Percentiles rank a stretch among this genome's conserved stretches.
These are phyloP conservation scores for Purshia tridentata DNA, from an alignment of 306 rosid species.

Conservation along the genomic window DNA sequence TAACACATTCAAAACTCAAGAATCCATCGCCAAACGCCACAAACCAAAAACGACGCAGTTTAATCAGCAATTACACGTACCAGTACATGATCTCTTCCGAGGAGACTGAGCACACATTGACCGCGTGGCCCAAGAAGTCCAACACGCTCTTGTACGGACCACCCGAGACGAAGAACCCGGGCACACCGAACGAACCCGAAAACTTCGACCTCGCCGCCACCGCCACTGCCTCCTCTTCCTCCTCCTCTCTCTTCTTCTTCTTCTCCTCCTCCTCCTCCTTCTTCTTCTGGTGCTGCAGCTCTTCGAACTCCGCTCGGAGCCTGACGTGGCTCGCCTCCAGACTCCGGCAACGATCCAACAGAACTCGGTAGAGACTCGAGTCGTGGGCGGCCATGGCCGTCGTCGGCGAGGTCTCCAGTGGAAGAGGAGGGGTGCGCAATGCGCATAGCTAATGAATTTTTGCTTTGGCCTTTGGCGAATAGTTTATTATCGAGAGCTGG, in stretches of 20 bases:
- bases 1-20: background rate
- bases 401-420: conserved; percentile 34
- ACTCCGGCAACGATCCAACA: conserved; percentile 49
- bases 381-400: conserved; percentile 34
- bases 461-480: background rate
- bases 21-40: background rate
- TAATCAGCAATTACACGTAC: conserved; percentile 28
- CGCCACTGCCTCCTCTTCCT: conserved; percentile 2
- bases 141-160: conserved; percentile 48
- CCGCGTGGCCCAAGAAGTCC: conserved; percentile 63
- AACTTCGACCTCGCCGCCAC: background rate
- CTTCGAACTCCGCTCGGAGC: conserved; percentile 42
- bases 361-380: conserved; percentile 12
- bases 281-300: conserved; percentile 32
- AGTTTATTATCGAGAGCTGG: conserved; percentile 8
- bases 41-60: conserved; percentile 3
- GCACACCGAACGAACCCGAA: conserved; percentile 20
- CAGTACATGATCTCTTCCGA: conserved; percentile 62
- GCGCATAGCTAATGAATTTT: conserved; percentile 24
- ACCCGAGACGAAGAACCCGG: conserved; percentile 38
- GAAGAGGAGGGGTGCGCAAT: conserved; percentile 13
- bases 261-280: background rate
- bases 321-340: conserved; percentile 51
- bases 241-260: background rate
- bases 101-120: conserved; percentile 47